Evolutionary conservation across 106 monocot species (phyloP).

Genomic region (Amphibolis antarctica): DNA sequence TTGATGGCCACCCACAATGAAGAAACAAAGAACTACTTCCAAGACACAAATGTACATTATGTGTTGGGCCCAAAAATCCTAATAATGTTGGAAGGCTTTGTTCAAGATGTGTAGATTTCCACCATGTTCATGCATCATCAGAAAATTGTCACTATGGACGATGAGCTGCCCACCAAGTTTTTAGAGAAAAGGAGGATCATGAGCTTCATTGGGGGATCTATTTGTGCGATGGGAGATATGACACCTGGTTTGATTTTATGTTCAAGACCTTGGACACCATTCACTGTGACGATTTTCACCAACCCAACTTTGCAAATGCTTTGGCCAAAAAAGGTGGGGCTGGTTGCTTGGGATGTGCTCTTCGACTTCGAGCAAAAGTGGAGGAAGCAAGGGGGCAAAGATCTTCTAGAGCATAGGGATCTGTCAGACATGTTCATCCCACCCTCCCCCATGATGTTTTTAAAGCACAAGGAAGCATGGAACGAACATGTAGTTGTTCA

Average conservation of each 20-base stretch:
- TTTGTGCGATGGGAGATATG: conserved; percentile 68
- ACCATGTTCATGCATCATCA: too few relatives aligned
- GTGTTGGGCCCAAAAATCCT: conserved; percentile 61
- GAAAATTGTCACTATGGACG: conserved; percentile 46
- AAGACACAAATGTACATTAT: conserved; percentile 39
- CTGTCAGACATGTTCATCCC: conserved; percentile 29
- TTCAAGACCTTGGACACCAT: conserved; percentile 44
- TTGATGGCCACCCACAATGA: conserved; percentile 67
- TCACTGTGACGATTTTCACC: conserved; percentile 56
- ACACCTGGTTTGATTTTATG: conserved; percentile 49
- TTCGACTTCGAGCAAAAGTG: conserved; percentile 62
- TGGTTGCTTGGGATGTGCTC: conserved; percentile 55
- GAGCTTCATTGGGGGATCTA: conserved; percentile 68
- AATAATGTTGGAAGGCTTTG: conserved; percentile 45
- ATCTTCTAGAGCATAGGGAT: conserved; percentile 29
- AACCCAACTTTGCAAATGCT: conserved; percentile 39
- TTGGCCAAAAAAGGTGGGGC: conserved; percentile 42
- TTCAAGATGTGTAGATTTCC: conserved; percentile 50
- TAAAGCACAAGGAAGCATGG: conserved; percentile 47
- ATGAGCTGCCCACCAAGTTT: conserved; percentile 31
- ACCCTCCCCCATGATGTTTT: conserved; percentile 34
- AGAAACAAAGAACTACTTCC: conserved; percentile 43
- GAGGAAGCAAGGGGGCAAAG: too few relatives aligned
- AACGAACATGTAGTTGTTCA: conserved; percentile 56
- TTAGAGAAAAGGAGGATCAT: conserved; percentile 38